These are phyloP conservation scores for Melampsora larici-populina DNA, from an alignment of 1,284 basidiomycete species.

Conservation along the genomic window DNA sequence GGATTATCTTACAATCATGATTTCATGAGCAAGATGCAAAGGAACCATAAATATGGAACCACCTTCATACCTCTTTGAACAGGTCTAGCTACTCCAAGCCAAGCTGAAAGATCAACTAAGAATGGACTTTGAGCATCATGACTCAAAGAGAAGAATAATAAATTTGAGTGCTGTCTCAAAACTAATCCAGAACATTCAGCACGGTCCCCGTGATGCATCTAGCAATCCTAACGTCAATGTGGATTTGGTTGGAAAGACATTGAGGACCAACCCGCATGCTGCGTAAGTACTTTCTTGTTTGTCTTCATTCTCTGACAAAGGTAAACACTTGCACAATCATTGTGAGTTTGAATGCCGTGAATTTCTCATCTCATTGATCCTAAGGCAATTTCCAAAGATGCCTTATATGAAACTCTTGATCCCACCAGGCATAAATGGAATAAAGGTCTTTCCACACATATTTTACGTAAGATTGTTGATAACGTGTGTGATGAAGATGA, in stretches of 20 bases:
- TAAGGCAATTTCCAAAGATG: constrained; percentile 98
- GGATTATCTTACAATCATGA: too few species aligned
- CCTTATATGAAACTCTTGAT: constrained; percentile 94
- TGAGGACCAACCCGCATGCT: constrained; percentile 90
- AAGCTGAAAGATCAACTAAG: too few species aligned
- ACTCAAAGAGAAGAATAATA: too few species aligned
- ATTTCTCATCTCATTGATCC: constrained; percentile 96
- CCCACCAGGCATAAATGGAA: constrained; percentile 99
- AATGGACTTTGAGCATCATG: too few species aligned
- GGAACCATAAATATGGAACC: too few species aligned
- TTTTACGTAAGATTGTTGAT: constrained; percentile 95
- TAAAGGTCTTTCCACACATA: constrained; percentile 96
- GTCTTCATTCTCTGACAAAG: constrained; percentile 5
- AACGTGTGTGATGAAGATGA: constrained; percentile 95
- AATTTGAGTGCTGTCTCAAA: constrained; percentile 97
- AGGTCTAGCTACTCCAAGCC: too few species aligned
- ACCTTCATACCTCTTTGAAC: too few species aligned
- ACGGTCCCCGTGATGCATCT: constrained; percentile 75
- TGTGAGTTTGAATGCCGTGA: constrained; percentile 74
- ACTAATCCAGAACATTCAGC: constrained; percentile 97
- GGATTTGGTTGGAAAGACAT: constrained; percentile 88
- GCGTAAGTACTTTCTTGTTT: constrained; percentile 57
- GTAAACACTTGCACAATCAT: too few species aligned
- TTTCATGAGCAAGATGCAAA: too few species aligned
- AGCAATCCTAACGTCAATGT: constrained; percentile 83